Evolutionary conservation across 768 basidiomycete species (phyloP).

Genomic region (Lyophyllum semitale): DNA sequence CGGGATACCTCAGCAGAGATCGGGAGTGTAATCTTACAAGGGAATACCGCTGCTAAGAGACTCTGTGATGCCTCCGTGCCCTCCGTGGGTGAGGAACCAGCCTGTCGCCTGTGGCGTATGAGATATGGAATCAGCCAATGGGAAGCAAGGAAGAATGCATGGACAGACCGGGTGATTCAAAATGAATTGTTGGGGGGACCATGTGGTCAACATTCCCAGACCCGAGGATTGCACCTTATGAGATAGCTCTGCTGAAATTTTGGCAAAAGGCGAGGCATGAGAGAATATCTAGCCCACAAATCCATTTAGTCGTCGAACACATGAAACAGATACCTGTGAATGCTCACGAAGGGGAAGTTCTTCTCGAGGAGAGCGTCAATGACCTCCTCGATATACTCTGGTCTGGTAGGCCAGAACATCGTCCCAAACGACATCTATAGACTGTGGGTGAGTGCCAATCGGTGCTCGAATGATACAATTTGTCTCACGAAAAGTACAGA

Average conservation of each 20-base stretch:
- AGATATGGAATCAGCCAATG: not conserved
- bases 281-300: constrained; percentile 14
- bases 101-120: constrained; percentile 18
- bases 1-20: not conserved
- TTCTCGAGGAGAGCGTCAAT: constrained; percentile 16
- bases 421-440: constrained; percentile 14
- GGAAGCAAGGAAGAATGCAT: not conserved
- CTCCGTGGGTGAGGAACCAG: constrained; percentile 24
- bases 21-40: constrained; percentile 11
- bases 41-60: constrained; percentile 21
- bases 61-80: constrained; percentile 23
- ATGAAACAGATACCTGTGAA: not conserved
- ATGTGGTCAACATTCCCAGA: constrained; percentile 15
- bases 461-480: not conserved
- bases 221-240: constrained; percentile 15
- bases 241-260: constrained; percentile 4
- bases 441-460: not conserved
- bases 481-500: constrained; percentile 22
- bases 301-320: not conserved
- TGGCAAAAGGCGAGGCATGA: constrained; percentile 18
- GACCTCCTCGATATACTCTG: constrained; percentile 10
- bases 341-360: constrained; percentile 17
- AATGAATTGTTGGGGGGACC: constrained; percentile 23
- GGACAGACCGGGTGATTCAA: constrained; percentile 19
- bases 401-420: constrained; percentile 15